phyloP scores from a whole-genome alignment of 306 rosid genomes.

The Vigna hirtella region DNA sequence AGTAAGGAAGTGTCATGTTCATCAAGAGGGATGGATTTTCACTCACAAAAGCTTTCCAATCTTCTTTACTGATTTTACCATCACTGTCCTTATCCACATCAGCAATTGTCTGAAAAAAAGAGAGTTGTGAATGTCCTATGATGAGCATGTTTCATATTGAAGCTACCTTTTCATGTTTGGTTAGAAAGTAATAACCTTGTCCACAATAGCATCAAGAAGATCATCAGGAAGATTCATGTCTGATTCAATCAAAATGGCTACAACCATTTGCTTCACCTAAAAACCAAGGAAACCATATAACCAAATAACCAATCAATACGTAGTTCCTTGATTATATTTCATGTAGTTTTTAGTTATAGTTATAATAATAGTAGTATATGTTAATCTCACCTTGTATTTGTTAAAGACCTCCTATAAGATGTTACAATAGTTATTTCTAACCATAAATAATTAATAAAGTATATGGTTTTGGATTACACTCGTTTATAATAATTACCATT shows the following conservation, averaged over 20 bases:
- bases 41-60: conserved; percentile 73
- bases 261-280: conserved; percentile 87
- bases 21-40: conserved; percentile 68
- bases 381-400: no score
- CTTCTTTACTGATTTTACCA: conserved; percentile 78
- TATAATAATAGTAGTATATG: no score
- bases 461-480: no score
- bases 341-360: no score
- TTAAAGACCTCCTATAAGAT: no score
- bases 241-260: conserved; percentile 75
- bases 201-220: conserved; percentile 76
- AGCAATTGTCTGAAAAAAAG: conserved; percentile 63
- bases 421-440: no score
- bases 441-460: no score
- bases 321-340: no score
- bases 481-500: no score
- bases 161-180: conserved; percentile 27
- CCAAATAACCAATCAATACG: background rate
- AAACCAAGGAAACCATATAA: conserved; percentile 42
- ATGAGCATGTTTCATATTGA: background rate
- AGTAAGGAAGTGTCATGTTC: conserved; percentile 91
- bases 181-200: conserved; percentile 53
- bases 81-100: conserved; percentile 77
- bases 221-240: conserved; percentile 71
- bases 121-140: background rate